Base-by-base conservation (phyloP, 116 monocot species). In the Thalassia testudinum region DNA sequence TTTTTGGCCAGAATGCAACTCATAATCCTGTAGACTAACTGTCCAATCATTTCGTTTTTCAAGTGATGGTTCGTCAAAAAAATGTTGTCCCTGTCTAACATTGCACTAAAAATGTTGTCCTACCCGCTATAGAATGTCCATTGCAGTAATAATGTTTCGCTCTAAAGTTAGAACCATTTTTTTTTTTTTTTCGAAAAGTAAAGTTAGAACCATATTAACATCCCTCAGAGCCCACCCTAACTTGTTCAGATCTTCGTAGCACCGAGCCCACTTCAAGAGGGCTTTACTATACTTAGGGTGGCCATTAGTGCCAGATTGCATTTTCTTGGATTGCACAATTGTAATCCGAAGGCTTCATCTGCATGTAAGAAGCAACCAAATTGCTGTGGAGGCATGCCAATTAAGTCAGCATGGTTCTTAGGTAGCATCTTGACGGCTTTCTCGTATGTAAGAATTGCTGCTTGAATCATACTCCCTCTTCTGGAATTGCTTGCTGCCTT, bases 311-410 rank as follows among this genome's bases (percentile, higher is more conserved):
- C 87, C 24, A 76, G 43, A 65, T 87, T 95, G 58, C 95, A 95
- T 50, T 83, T 72, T 18, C 81, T 63, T 21, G 52, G 21, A 95
- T 84, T 2, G 95, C 95, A 37, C 48, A 53, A 43, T 84, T 63
- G 53, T 74, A 81, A 34, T 85, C 87, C 40, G 22, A 59, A 13
- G 95, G 87, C 8, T 42, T 57, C 75, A 88, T 76, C 47, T 81
- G 78, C 88, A 95, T 87, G 63, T 78, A 95, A 53, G 88, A 95
- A 25, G 87, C 64, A n/a, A 88, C 95, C n/a, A 81, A 61, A 42
- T 85, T 87, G 67, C 78, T 78, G 37, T 72, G 78, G 16, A 88
- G 64, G 27, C 63, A 70, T n/a, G n/a, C n/a, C n/a, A 7, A 87
- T 71, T 12, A 76, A 52, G 60, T 87, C 95, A 0, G 63, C 21